Conservation (phyloP, 2,329 filamentous ascomycete genomes). For the Talaromyces atroroseus region DNA sequence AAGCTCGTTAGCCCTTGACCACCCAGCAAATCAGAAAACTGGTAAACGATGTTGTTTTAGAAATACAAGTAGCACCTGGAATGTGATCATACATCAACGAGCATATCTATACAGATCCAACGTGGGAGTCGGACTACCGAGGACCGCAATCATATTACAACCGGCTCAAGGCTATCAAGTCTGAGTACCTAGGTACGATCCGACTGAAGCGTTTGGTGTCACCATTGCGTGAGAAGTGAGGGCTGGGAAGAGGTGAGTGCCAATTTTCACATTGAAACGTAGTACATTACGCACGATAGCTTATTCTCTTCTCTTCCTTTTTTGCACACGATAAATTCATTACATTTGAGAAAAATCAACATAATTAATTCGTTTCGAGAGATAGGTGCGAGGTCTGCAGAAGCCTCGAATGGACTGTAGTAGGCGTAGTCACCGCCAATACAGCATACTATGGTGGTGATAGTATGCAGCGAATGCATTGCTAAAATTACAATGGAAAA, state of each 20-base stretch:
- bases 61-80: constrained; percentile 35
- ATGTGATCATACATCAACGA: constrained; percentile 41
- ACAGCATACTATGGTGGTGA: neutral
- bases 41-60: constrained; percentile 35
- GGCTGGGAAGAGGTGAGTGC: constrained; percentile 22
- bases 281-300: neutral
- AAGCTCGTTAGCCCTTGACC: constrained; percentile 19
- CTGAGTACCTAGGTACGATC: constrained; percentile 39
- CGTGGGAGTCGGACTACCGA: constrained; percentile 40
- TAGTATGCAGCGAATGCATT: neutral
- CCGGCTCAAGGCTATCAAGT: constrained; percentile 32
- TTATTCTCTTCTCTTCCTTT: no score
- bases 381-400: no score
- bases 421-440: no score
- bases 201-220: constrained; percentile 33
- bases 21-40: constrained; percentile 28
- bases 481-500: neutral
- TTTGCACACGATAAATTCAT: no score
- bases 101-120: constrained; percentile 34
- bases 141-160: constrained; percentile 34
- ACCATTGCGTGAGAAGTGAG: constrained; percentile 37
- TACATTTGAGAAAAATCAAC: no score
- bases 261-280: neutral
- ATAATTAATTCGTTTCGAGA: no score
- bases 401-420: no score